Evolutionary conservation across 2,329 filamentous ascomycete species (phyloP).

Genomic region (Talaromyces funiculosus): DNA sequence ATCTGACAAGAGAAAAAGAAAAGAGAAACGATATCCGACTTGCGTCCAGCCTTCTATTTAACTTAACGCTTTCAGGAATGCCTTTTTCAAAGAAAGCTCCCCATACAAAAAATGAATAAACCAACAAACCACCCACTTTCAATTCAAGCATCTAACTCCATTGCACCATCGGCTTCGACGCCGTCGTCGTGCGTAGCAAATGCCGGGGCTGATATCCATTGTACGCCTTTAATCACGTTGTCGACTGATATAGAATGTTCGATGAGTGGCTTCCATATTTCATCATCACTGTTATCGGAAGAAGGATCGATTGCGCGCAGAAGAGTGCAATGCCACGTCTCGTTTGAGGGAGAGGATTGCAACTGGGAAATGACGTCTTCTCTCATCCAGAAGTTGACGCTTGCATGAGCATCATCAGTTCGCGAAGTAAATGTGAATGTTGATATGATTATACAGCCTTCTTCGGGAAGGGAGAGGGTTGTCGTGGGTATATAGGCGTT

Average conservation of each 20-base stretch:
- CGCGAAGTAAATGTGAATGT: background rate
- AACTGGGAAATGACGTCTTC: conserved; percentile 9
- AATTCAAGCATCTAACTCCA: background rate
- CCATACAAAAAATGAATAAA: background rate
- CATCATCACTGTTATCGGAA: background rate
- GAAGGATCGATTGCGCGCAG: background rate
- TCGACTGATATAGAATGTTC: background rate
- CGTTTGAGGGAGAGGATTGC: background rate
- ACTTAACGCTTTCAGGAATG: background rate
- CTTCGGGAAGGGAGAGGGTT: background rate
- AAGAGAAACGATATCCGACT: background rate
- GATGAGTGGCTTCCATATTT: background rate
- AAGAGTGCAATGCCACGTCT: conserved; percentile 3
- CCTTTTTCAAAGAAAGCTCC: background rate
- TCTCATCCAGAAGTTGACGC: conserved; percentile 12
- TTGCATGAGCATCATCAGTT: background rate
- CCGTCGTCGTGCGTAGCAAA: background rate
- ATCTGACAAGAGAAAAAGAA: background rate
- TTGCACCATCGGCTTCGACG: background rate
- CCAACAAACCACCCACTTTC: background rate
- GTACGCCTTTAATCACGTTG: background rate
- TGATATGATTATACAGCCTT: conserved; percentile 9
- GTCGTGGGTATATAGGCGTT: background rate
- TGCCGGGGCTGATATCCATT: background rate
- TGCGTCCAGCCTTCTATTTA: conserved; percentile 1